Percentiles rank a stretch among this genome's conserved stretches.
These are phyloP conservation scores for Cryptosporidium tyzzeri DNA, from an alignment of 169 alveolate species.

Conservation along the genomic window DNA sequence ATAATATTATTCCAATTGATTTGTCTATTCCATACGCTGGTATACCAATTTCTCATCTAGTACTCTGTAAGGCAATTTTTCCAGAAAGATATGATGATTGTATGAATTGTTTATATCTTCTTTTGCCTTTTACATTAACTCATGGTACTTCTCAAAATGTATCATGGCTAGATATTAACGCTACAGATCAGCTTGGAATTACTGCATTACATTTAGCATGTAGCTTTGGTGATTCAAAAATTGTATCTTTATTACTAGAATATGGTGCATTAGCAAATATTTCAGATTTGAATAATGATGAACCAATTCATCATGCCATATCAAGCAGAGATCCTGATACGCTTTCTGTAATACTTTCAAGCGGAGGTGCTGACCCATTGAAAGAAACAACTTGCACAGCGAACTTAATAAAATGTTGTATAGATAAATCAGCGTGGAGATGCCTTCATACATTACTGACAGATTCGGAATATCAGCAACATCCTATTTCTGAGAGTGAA, in stretches of 20 bases:
- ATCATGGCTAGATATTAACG: slow-evolving; percentile 54
- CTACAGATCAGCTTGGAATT: slow-evolving; percentile 67
- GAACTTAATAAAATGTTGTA: slow-evolving; percentile 49
- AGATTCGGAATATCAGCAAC: slow-evolving; percentile 68
- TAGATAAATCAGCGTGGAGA: slow-evolving; percentile 76
- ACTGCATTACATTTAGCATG: slow-evolving; percentile 64
- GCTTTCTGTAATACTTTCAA: slow-evolving; percentile 30
- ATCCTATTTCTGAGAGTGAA: slow-evolving; percentile 75
- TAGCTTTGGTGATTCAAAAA: slow-evolving; percentile 64
- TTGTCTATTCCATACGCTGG: slow-evolving; percentile 51
- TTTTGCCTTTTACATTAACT: slow-evolving; percentile 34
- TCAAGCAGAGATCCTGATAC: slow-evolving; percentile 72
- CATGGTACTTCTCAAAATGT: slow-evolving; percentile 22
- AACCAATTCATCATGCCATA: slow-evolving; percentile 69
- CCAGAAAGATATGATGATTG: slow-evolving; percentile 65
- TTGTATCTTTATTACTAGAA: slow-evolving; percentile 51
- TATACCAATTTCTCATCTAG: slow-evolving; percentile 56
- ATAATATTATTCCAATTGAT: slow-evolving; percentile 25
- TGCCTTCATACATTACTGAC: slow-evolving; percentile 49
- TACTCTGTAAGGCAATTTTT: slow-evolving; percentile 53
- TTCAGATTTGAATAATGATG: slow-evolving; percentile 24
- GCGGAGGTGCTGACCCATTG: slow-evolving; percentile 66
- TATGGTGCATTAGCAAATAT: slow-evolving; percentile 66
- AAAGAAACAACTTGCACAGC: slow-evolving; percentile 52
- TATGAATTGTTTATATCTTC: slow-evolving; percentile 27